These are phyloP conservation scores for Pythium dissotocum DNA, from an alignment of 352 stramenopile genomes.

Conservation along the genomic window DNA sequence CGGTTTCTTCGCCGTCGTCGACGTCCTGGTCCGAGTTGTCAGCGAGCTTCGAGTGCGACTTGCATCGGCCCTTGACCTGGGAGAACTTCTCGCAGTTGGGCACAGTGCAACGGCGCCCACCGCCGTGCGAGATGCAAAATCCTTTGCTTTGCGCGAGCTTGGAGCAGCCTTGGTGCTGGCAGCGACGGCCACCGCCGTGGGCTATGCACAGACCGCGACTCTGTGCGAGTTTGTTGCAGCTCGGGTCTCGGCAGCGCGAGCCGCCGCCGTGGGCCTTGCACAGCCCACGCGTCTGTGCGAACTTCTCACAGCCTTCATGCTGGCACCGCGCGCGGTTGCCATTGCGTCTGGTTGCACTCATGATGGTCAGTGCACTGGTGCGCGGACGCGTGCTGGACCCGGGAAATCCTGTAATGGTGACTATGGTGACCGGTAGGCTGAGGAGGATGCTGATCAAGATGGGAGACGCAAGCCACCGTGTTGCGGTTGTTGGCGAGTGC, in stretches of 20 bases:
- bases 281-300: conserved; percentile 75
- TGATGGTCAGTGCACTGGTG: conserved; percentile 1
- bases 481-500: background rate
- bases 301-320: conserved; percentile 76
- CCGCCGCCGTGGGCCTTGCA: conserved; percentile 87
- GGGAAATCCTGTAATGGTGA: conserved; percentile 40
- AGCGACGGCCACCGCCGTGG: conserved; percentile 73
- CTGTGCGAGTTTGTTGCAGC: conserved; percentile 83
- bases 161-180: conserved; percentile 66
- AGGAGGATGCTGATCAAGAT: conserved; percentile 29
- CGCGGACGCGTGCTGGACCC: conserved; percentile 7
- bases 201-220: conserved; percentile 77
- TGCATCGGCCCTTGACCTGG: conserved; percentile 86
- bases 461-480: conserved; percentile 1
- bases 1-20: conserved; percentile 26
- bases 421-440: conserved; percentile 21
- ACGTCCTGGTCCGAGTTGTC: conserved; percentile 26
- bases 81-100: conserved; percentile 85
- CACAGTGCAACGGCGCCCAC: conserved; percentile 70
- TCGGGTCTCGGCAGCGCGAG: conserved; percentile 69
- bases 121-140: conserved; percentile 83
- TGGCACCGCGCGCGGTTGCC: conserved; percentile 77
- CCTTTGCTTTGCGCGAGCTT: conserved; percentile 81
- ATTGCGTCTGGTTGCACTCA: conserved; percentile 44
- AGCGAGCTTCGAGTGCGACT: conserved; percentile 81